Evolutionary conservation across 2,329 filamentous ascomycete genomes (phyloP).

Genomic region (Microcera coccophila): DNA sequence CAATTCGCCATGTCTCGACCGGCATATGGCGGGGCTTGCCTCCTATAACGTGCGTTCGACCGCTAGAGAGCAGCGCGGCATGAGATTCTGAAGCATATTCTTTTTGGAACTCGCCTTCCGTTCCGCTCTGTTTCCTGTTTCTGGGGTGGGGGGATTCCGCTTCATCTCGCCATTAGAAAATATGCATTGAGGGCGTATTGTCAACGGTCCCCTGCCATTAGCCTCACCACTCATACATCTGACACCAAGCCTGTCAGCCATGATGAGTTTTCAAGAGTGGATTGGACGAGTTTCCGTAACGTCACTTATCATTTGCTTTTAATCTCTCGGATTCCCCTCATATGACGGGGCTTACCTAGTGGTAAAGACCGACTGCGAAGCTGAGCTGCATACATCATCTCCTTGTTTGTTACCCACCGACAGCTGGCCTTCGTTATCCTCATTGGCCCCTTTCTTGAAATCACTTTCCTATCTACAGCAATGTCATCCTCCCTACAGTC

Average conservation of each 20-base stretch:
- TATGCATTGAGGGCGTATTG: background rate
- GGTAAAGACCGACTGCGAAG: too few relatives aligned
- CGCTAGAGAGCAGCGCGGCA: too few relatives aligned
- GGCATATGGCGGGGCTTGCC: too few relatives aligned
- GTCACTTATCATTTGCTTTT: background rate
- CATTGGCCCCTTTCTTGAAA: too few relatives aligned
- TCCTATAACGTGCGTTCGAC: too few relatives aligned
- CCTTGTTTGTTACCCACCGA: too few relatives aligned
- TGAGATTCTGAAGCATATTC: too few relatives aligned
- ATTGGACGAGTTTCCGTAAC: background rate
- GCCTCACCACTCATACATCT: too few relatives aligned
- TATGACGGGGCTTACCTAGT: conserved; percentile 10
- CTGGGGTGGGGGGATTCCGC: background rate
- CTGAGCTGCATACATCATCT: too few relatives aligned
- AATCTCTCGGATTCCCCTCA: conserved; percentile 2
- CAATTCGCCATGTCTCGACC: conserved; percentile 13
- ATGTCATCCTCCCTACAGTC: background rate
- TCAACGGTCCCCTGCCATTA: background rate
- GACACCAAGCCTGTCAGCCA: background rate
- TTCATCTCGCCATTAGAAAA: background rate
- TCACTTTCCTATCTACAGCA: too few relatives aligned
- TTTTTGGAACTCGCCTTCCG: background rate
- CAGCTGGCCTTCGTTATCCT: too few relatives aligned
- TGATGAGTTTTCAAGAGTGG: background rate
- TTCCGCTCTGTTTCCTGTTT: background rate